Conservation (phyloP, 2,329 filamentous ascomycete genomes). For the Camillea tinctor region DNA sequence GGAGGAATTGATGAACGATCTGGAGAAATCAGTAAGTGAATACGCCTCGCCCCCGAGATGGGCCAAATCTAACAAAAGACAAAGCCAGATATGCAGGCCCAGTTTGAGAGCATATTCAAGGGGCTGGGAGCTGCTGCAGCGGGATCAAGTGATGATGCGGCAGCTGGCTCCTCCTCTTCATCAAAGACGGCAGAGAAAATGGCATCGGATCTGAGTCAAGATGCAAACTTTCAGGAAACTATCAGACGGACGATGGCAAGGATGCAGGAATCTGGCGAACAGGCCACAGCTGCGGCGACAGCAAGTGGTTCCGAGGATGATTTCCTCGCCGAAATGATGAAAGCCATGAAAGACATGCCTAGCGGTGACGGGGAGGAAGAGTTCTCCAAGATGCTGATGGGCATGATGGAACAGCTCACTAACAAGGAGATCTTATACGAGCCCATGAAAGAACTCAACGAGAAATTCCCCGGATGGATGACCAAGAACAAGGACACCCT, state of each 20-base stretch:
- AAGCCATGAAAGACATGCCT: conserved; percentile 72
- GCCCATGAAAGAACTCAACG: conserved; percentile 94
- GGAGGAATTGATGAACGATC: conserved; percentile 74
- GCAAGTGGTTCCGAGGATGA: conserved; percentile 69
- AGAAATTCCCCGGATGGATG: conserved; percentile 91
- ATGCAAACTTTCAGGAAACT: conserved; percentile 83
- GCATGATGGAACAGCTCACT: conserved; percentile 98
- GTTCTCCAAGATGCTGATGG: conserved; percentile 90
- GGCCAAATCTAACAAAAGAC: not conserved
- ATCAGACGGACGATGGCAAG: conserved; percentile 94
- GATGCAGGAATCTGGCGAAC: conserved; percentile 85
- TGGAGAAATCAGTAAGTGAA: conserved; percentile 58
- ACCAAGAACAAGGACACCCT: conserved; percentile 68
- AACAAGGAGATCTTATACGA: conserved; percentile 98
- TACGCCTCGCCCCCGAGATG: not conserved
- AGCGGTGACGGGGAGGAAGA: conserved; percentile 70
- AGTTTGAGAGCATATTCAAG: conserved; percentile 77
- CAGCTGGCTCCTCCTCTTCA: conserved; percentile 23
- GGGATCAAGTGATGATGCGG: conserved; percentile 25
- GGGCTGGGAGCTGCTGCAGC: conserved; percentile 60
- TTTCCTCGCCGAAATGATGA: conserved; percentile 87
- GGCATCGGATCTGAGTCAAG: conserved; percentile 42
- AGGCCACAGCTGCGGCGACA: conserved; percentile 75
- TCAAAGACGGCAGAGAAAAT: conserved; percentile 24
- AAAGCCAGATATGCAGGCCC: conserved; percentile 70